phyloP scores from a whole-genome alignment of 257 asterid genomes.

The Solanum sejunctum region DNA sequence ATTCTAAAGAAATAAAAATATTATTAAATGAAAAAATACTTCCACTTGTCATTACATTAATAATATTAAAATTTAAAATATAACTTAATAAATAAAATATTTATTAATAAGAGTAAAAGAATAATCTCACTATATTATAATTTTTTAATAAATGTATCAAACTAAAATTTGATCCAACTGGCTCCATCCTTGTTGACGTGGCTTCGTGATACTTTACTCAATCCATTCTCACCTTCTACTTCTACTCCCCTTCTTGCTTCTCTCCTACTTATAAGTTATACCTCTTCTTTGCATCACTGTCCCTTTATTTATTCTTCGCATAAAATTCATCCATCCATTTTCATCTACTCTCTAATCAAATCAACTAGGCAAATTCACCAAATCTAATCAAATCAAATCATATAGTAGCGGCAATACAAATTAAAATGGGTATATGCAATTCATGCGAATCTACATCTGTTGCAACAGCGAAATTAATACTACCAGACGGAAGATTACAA shows the following conservation, averaged over 20 bases:
- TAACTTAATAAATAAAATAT: too few relatives aligned
- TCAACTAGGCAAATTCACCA: background rate
- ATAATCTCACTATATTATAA: too few relatives aligned
- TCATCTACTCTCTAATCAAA: background rate
- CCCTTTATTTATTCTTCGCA: background rate
- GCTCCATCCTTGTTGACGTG: conserved; percentile 23
- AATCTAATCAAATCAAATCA: background rate
- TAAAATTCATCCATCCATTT: background rate
- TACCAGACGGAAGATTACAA: conserved; percentile 65
- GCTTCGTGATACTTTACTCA: conserved; percentile 29
- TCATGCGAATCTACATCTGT: conserved; percentile 68
- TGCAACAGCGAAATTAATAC: conserved; percentile 60
- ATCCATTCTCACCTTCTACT: conserved; percentile 1
- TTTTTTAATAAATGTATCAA: too few relatives aligned
- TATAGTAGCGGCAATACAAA: background rate
- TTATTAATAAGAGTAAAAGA: too few relatives aligned
- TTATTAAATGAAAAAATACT: too few relatives aligned
- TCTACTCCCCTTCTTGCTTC: background rate
- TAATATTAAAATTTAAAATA: too few relatives aligned
- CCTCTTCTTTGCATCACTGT: background rate
- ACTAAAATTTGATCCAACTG: too few relatives aligned
- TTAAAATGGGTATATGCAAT: conserved; percentile 67
- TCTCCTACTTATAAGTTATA: background rate
- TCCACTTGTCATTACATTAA: too few relatives aligned
- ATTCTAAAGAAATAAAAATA: too few relatives aligned